Evolutionary conservation across 331 rosid species (phyloP), one percentile per base, ranked within the genome.

Genomic region (Dryas integrifolia): DNA sequence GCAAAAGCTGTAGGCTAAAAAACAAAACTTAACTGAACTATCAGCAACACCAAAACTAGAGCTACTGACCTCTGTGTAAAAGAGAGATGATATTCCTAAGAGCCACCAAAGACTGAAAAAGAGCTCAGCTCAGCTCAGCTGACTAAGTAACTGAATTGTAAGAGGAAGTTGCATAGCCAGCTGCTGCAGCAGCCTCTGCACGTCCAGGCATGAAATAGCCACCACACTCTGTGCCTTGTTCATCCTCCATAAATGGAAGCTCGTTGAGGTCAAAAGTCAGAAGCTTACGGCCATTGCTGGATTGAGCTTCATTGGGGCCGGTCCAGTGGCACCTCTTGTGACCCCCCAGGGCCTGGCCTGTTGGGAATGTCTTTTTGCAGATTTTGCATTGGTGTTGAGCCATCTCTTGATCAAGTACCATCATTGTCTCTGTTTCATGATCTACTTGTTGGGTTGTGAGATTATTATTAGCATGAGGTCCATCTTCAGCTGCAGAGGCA

Each of bases 201-300:
- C 35, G 35, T 30, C 35, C 35, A 30, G 35, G 35, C 35, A 30
- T 30, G 35, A 30, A 30, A 30, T 30, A 30, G 35, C 41, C 62
- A 57, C 75, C 75, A 57, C 16, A 58, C 35, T 55, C 26, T 13
- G 18, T 26, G 44, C 66, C 80, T 18, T 51, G 75, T 55, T 70
- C 81, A 9, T 72, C 80, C 49, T 80, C 86, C 58, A 48, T 60
- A 9, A 84, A 38, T 45, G 87, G 91, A 64, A 30, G 79, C 68
- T 77, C 73, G 50, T 87, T 87, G 61, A 87, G 91, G 80, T 84
- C 91, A 63, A 87, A 72, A 50, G 68, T 13, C 46, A 79, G 41
- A 64, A 72, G 21, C 45, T 55, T 77, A n/a, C 65, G 38, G 38
- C 55, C 72, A 16, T 35, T 58, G 26, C 60, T 35, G 6, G 69